These are phyloP conservation scores for Rosellinia necatrix DNA, from an alignment of 2,329 filamentous ascomycete species.

Conservation along the genomic window DNA sequence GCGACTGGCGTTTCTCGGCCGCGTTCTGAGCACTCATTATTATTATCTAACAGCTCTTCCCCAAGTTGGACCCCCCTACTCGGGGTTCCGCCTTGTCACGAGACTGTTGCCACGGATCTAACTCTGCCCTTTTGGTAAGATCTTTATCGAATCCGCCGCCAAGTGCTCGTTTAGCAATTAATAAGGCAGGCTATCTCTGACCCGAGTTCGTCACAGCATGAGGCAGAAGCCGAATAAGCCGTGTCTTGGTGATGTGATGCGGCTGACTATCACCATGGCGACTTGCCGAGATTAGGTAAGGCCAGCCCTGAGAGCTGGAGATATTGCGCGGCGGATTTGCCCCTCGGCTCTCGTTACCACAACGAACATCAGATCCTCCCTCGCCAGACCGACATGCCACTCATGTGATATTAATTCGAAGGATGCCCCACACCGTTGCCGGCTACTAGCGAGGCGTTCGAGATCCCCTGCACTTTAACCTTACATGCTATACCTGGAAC, in stretches of 20 bases:
- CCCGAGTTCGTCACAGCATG: not conserved
- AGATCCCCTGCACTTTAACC: constrained; percentile 1
- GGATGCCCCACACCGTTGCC: constrained; percentile 5
- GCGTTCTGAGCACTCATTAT: no score
- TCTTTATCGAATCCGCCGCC: no score
- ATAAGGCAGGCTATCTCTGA: no score
- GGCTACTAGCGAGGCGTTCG: not conserved
- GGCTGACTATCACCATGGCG: no score
- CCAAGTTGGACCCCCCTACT: no score
- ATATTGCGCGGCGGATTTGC: not conserved
- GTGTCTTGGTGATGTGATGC: constrained; percentile 6
- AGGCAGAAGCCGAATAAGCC: not conserved
- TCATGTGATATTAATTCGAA: constrained; percentile 19
- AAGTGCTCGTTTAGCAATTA: no score
- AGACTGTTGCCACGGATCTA: no score
- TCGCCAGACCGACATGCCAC: constrained; percentile 15
- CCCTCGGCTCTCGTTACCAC: not conserved
- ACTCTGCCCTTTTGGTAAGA: no score
- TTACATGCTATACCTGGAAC: not conserved
- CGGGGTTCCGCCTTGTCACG: no score
- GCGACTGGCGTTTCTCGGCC: no score
- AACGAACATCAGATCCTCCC: constrained; percentile 8
- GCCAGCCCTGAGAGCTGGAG: not conserved
- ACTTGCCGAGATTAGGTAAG: constrained; percentile 3
- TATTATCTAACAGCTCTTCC: no score